Evolutionary conservation across 73 alveolate genomes (phyloP), one percentile per base, ranked within the genome.

Genomic region (Uronychia setigera): DNA sequence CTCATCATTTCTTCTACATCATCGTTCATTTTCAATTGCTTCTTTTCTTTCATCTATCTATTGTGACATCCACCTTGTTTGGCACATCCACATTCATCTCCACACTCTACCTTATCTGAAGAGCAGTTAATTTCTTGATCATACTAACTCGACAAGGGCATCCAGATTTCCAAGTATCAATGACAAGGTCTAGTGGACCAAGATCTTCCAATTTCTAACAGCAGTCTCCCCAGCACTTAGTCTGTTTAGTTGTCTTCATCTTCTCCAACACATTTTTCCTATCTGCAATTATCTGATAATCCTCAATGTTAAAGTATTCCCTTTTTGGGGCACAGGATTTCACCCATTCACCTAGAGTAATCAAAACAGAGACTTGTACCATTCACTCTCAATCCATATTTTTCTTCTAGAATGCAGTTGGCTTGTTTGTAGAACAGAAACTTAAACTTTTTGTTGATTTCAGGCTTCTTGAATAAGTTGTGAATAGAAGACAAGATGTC

Each of bases 1-100:
- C 98, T 86, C 60, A 91, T 85, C 83, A 93, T 97, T 93, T 97
- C 99, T 82, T 82, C 89, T 32, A 95, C 98, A 88, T 97, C 99
- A 1, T 34, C 59, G 57, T 92, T 95, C 26, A 97, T 78, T 80
- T 60, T 77, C 58, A 93, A 89, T 83, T 89, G 82, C 86, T 95
- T 86, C 77, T 95, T 93, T 78, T 82, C 88, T 59, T 84, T 81
- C 86, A 96, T 95, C 58, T 94, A 88, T 74, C 97, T 77, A 89
- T 96, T 96, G 77, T 91, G 85, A 74, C 99, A 96, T 1, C 32
- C 35, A 46, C 35, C 80, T 74, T 78, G 79, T 29, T 30, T 79
- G 81, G 87, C 91, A 81, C 99, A 96, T 74, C 91, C 94, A 78
- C 99, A 96, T 58, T 74, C 35, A 57, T 93, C 92, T 31, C 83